Percentiles rank a stretch among this genome's conserved stretches.
Conservation (phyloP, 495 filamentous ascomycete species). For the Trichocladium uniseriatum region DNA sequence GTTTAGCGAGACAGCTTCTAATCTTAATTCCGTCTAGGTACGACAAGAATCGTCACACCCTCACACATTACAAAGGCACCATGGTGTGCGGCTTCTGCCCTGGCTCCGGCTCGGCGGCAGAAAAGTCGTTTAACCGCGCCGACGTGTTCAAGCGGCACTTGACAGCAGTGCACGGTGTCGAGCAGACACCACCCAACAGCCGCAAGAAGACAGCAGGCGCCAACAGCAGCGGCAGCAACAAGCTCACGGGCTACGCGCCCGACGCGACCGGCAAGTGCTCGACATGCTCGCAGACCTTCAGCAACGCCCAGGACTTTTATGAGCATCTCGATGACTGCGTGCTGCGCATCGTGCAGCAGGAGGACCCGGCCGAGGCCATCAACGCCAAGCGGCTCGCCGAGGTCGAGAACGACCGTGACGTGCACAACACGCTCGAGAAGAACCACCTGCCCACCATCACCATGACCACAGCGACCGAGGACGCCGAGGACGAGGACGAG, state of each 20-base stretch:
- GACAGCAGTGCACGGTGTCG: constrained; percentile 87
- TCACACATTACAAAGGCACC: constrained; percentile 98
- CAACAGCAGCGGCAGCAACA: constrained; percentile 39
- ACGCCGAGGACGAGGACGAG: constrained; percentile 54
- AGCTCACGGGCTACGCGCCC: constrained; percentile 52
- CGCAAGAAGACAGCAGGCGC: constrained; percentile 59
- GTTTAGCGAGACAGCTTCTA: not conserved
- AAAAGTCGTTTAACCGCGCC: constrained; percentile 98
- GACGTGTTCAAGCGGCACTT: constrained; percentile 98
- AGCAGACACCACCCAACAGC: constrained; percentile 94
- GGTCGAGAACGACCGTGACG: constrained; percentile 72
- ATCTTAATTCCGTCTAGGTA: constrained; percentile 37
- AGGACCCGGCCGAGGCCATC: constrained; percentile 91
- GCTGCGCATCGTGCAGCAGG: constrained; percentile 91
- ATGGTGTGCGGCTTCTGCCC: constrained; percentile 99
- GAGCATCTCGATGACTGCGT: constrained; percentile 99
- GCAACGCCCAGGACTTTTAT: constrained; percentile 94
- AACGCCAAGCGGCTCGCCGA: constrained; percentile 79
- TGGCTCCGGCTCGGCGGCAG: constrained; percentile 79
- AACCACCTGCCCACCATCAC: constrained; percentile 60
- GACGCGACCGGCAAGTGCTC: constrained; percentile 91
- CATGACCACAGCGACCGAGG: constrained; percentile 49
- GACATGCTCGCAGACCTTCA: constrained; percentile 85
- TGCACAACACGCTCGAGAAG: constrained; percentile 74
- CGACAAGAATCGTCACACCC: constrained; percentile 93